Conservation (phyloP, 352 stramenopile genomes). For the Lagenidium giganteum region DNA sequence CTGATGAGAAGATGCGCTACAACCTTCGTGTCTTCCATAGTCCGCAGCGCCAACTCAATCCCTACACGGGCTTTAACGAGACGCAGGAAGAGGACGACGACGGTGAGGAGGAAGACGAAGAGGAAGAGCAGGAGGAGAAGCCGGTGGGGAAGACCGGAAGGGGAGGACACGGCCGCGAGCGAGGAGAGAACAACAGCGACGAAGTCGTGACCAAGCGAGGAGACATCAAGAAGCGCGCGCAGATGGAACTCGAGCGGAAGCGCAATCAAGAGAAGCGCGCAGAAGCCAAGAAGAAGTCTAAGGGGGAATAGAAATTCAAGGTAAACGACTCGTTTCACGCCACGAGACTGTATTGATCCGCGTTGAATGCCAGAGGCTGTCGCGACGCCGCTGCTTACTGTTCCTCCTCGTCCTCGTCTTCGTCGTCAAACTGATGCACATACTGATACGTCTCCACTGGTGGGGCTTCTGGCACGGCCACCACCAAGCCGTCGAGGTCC, state of each 20-base stretch:
- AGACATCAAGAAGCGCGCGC: constrained; percentile 63
- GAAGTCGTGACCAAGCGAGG: constrained; percentile 35
- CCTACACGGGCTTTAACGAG: constrained; percentile 23
- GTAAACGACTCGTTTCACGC: not conserved
- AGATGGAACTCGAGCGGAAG: constrained; percentile 63
- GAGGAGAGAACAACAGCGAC: constrained; percentile 8
- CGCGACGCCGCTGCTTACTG: too few species aligned
- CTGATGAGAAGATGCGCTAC: constrained; percentile 63
- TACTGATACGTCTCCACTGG: constrained; percentile 84
- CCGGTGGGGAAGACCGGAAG: not conserved
- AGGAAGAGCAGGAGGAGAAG: constrained; percentile 18
- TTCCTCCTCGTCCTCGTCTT: constrained; percentile 58
- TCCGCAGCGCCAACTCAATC: constrained; percentile 52
- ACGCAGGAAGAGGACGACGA: constrained; percentile 6
- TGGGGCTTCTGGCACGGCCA: constrained; percentile 79
- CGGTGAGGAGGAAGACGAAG: constrained; percentile 18
- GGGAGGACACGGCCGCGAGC: not conserved
- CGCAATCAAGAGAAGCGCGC: constrained; percentile 31
- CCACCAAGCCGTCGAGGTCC: constrained; percentile 82
- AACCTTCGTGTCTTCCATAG: constrained; percentile 64
- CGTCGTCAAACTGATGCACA: constrained; percentile 83
- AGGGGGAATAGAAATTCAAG: not conserved
- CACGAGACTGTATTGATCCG: not conserved
- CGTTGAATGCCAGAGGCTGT: too few species aligned
- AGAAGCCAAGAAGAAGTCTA: not conserved